A percentile compares a stretch with the other conserved stretches of the same genome.
Evolutionary conservation across 176 grass and related monocot genomes (phyloP).

Genomic region (Pontederia paniculata): DNA sequence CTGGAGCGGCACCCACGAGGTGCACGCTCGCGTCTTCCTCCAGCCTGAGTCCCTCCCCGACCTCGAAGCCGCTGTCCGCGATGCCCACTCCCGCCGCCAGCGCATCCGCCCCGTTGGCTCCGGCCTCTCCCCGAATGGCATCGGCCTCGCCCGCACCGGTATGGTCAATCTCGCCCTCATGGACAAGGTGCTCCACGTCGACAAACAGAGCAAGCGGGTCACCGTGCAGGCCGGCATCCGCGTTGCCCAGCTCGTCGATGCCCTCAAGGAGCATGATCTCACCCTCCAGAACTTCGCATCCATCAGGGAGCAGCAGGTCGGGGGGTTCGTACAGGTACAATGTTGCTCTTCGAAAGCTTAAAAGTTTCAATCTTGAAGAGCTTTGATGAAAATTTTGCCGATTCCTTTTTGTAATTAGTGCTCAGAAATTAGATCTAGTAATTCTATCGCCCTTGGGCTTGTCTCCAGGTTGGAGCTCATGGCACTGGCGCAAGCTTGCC

Average conservation of each 20-base stretch:
- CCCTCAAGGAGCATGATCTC: constrained; percentile 64
- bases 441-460: not conserved
- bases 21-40: constrained; percentile 65
- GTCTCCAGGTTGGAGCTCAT: constrained; percentile 77
- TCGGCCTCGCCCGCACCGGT: constrained; percentile 53
- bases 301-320: constrained; percentile 78
- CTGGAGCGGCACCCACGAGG: constrained; percentile 93
- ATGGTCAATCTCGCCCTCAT: constrained; percentile 89
- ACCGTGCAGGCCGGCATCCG: constrained; percentile 77
- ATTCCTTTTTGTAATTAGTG: not conserved
- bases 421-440: too few species aligned
- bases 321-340: constrained; percentile 74
- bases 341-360: not conserved
- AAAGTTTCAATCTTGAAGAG: too few species aligned
- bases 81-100: constrained; percentile 43
- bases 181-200: constrained; percentile 81
- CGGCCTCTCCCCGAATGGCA: constrained; percentile 71
- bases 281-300: constrained; percentile 95
- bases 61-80: constrained; percentile 45
- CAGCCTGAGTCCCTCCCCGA: constrained; percentile 56
- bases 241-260: constrained; percentile 58
- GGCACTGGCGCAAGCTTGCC: constrained; percentile 83
- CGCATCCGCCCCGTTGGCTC: constrained; percentile 75
- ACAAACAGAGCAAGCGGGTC: constrained; percentile 57
- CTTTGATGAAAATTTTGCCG: not conserved